Evolutionary conservation across 2,329 filamentous ascomycete genomes (phyloP).

Genomic region (Epichloe glyceriae): DNA sequence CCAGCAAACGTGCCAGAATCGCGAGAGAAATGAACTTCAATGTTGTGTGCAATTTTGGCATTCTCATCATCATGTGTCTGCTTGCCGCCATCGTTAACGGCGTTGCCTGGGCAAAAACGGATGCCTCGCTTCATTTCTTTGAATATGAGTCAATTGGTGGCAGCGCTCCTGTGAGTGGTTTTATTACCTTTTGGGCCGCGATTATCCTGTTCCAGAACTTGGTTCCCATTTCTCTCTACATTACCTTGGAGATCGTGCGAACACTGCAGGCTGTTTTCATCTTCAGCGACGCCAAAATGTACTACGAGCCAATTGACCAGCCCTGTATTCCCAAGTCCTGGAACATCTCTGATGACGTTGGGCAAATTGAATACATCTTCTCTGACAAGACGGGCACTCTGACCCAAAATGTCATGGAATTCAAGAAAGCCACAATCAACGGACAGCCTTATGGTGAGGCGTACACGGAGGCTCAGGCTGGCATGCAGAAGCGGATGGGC

Average conservation of each 20-base stretch:
- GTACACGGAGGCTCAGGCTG: conserved; percentile 91
- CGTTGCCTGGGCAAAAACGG: conserved; percentile 59
- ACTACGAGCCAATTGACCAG: conserved; percentile 87
- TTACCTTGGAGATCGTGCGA: conserved; percentile 89
- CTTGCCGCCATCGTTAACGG: conserved; percentile 77
- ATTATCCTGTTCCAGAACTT: conserved; percentile 96
- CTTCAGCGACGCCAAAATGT: conserved; percentile 92
- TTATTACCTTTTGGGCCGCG: conserved; percentile 94
- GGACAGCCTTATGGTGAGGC: conserved; percentile 94
- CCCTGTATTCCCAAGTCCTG: conserved; percentile 95
- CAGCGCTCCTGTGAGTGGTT: conserved; percentile 64
- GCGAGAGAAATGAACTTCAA: conserved; percentile 94
- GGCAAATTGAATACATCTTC: conserved; percentile 98
- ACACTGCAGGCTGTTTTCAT: conserved; percentile 94
- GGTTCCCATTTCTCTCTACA: conserved; percentile 96
- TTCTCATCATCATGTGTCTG: conserved; percentile 82
- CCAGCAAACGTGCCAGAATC: conserved; percentile 83
- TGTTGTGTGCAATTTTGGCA: conserved; percentile 88
- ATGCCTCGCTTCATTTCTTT: conserved; percentile 69
- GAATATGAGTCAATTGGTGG: conserved; percentile 75
- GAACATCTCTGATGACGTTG: conserved; percentile 97
- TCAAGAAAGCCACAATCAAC: conserved; percentile 96
- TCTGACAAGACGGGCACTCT: conserved; percentile 95
- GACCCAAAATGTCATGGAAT: conserved; percentile 98
- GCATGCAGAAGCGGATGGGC: conserved; percentile 86